Evolutionary conservation across 192 early-diverging fungal genomes (phyloP).

Genomic region (Umbelopsis sp.): DNA sequence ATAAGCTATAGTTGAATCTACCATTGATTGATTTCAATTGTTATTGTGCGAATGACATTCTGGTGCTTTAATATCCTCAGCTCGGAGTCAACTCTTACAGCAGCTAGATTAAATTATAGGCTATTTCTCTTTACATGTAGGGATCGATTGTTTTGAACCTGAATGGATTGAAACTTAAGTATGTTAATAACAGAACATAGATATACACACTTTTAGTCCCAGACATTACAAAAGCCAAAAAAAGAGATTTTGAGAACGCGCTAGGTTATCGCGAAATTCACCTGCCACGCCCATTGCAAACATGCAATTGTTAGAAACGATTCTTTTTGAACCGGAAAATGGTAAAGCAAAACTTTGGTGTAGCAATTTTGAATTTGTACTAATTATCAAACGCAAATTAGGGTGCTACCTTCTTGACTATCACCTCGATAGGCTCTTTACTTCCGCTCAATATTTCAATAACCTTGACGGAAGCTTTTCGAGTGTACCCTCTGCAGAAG

Average conservation of each 20-base stretch:
- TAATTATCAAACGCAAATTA: background rate
- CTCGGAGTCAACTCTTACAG: too few relatives aligned
- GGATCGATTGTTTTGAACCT: too few relatives aligned
- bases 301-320: constrained; percentile 5
- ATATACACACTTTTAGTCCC: too few relatives aligned
- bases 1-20: too few relatives aligned
- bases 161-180: too few relatives aligned
- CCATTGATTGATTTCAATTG: background rate
- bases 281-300: background rate
- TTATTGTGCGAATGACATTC: too few relatives aligned
- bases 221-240: background rate
- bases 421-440: background rate
- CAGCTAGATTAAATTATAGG: too few relatives aligned
- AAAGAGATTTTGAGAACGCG: background rate
- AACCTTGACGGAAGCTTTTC: background rate
- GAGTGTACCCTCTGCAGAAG: background rate
- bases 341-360: background rate
- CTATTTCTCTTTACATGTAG: too few relatives aligned
- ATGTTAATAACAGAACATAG: too few relatives aligned
- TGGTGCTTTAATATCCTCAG: too few relatives aligned
- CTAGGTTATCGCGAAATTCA: background rate
- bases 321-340: background rate
- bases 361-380: background rate
- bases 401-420: background rate
- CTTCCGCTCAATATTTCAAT: background rate